phyloP scores from a whole-genome alignment of 2,329 filamentous ascomycete species.

The Aureobasidium uvarum region DNA sequence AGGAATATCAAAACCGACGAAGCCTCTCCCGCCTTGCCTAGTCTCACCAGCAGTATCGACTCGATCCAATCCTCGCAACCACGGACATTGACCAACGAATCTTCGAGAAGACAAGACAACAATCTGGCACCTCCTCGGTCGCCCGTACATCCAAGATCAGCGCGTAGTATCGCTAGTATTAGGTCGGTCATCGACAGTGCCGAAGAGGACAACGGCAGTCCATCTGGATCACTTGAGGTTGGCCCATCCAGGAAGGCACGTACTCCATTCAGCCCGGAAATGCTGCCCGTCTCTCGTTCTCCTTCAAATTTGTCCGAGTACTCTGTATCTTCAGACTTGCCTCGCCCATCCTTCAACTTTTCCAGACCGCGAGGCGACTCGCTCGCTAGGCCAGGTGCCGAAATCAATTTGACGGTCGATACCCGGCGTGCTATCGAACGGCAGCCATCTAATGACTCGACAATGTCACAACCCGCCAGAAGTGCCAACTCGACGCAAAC shows the following conservation, averaged over 20 bases:
- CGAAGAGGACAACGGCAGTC: conserved; percentile 67
- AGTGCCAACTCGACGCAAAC: not conserved
- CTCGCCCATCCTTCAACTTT: conserved; percentile 84
- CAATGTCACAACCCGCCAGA: not conserved
- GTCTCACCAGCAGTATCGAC: conserved; percentile 39
- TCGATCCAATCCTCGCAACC: conserved; percentile 42
- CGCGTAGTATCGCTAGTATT: conserved; percentile 46
- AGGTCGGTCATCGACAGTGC: conserved; percentile 55
- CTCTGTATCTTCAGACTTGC: conserved; percentile 61
- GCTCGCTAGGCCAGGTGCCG: conserved; percentile 35
- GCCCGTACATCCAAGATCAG: conserved; percentile 44
- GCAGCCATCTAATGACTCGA: conserved; percentile 11
- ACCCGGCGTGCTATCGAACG: conserved; percentile 1
- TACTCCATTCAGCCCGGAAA: conserved; percentile 63
- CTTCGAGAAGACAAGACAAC: conserved; percentile 36
- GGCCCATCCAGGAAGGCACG: conserved; percentile 57
- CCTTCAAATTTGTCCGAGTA: conserved; percentile 82
- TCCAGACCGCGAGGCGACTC: conserved; percentile 82
- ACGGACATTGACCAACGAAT: conserved; percentile 44
- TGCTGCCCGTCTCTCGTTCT: conserved; percentile 66
- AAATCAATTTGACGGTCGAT: conserved; percentile 28
- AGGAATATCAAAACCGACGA: conserved; percentile 43
- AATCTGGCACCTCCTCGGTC: conserved; percentile 38
- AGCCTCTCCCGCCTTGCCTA: conserved; percentile 44
- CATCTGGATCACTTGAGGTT: conserved; percentile 64